Evolutionary conservation across 140 eudicot species (phyloP), one percentile per base, ranked within the genome.

Genomic region (Flaveria floridana): DNA sequence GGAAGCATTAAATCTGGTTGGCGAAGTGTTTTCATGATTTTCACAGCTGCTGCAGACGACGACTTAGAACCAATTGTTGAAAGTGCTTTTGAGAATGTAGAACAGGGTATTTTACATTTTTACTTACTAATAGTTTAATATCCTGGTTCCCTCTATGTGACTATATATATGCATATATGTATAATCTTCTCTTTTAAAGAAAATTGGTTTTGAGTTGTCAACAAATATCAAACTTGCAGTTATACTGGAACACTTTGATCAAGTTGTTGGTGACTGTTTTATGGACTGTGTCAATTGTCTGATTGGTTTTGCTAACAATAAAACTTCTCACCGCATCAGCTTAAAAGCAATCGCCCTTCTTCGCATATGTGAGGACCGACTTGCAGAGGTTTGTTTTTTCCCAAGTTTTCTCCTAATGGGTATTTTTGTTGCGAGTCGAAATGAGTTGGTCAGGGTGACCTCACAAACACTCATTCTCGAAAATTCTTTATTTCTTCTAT

Each of bases 231-330:
- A 57, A 69, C 64, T 28, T 85, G 86, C 95, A 94, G 99, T 94
- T 80, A 85, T 94, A 65, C 70, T 94, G 89, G 99, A 94, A 61
- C 99, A 94, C 84, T 94, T 94, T 39, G 99, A 94, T 84, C 99
- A 94, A 79, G 99, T 94, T 77, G 97, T 90, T 76, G 97, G 99
- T 23, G 99, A 90, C 73, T 94, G 99, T 85, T 94, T 94, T 70
- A 88, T 94, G 97, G 99, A 94, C 75, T 94, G 99, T 74, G 99
- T 94, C 82, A 94, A 94, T 82, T 94, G 99, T 84, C 82, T 94
- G 75, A 94, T 94, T 82, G 96, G 99, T 57, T 94, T 94, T 88
- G 97, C 99, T 76, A 94, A 90, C 87, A 94, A 94, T 79, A 94
- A 91, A 78, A 86, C 82, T 73, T 94, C 99, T 72, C 97, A 82